These are phyloP conservation scores for Fagus sylvatica DNA, from an alignment of 306 rosid species.

Conservation along the genomic window DNA sequence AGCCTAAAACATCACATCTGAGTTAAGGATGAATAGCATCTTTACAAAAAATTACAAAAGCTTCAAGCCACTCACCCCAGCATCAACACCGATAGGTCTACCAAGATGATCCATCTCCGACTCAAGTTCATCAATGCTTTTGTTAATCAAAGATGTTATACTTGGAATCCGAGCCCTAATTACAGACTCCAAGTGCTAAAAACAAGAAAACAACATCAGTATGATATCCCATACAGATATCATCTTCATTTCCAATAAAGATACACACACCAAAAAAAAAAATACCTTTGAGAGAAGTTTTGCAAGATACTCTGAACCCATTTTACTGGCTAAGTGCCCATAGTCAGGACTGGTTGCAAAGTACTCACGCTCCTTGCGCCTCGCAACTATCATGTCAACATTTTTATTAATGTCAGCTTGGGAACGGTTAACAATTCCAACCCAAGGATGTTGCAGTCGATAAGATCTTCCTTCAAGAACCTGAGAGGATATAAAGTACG, in stretches of 20 bases:
- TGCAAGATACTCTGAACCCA: conserved; percentile 99
- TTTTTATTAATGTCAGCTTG: conserved; percentile 95
- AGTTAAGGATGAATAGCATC: conserved; percentile 20
- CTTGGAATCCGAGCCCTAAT: conserved; percentile 83
- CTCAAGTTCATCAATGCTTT: conserved; percentile 85
- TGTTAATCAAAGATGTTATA: conserved; percentile 75
- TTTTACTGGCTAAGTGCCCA: conserved; percentile 79
- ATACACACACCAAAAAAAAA: not conserved
- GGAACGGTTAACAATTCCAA: conserved; percentile 95
- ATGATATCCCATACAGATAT: not conserved
- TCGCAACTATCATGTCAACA: conserved; percentile 81
- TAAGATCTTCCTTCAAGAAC: conserved; percentile 97
- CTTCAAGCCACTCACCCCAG: conserved; percentile 66
- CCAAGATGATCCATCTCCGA: conserved; percentile 90
- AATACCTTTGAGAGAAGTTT: conserved; percentile 92
- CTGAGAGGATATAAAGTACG: conserved; percentile 29
- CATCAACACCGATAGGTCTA: conserved; percentile 81
- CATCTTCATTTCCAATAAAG: not conserved
- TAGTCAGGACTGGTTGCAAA: conserved; percentile 92
- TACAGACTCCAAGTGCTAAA: conserved; percentile 78
- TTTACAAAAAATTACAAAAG: conserved; percentile 2
- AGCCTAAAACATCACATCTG: conserved; percentile 53
- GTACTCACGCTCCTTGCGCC: conserved; percentile 92
- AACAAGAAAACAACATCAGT: conserved; percentile 37
- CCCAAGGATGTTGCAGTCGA: conserved; percentile 92